A percentile compares a stretch with the other conserved stretches of the same genome.
Conservation (phyloP, 352 stramenopile genomes). For the Pythium inflatum region DNA sequence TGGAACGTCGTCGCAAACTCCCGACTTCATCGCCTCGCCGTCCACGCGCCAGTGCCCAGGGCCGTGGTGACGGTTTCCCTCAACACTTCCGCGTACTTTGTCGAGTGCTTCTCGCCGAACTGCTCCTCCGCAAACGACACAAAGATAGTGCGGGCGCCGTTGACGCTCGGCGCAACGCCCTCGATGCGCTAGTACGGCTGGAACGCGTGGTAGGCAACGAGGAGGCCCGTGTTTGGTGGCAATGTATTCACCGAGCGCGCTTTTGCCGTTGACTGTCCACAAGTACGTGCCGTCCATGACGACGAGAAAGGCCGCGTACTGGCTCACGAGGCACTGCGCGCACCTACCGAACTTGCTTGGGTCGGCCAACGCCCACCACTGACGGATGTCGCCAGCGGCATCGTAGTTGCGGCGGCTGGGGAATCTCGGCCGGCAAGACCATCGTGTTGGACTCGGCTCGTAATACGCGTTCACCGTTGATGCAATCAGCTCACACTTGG, state of each 20-base stretch:
- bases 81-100: conserved; percentile 51
- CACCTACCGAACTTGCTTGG: conserved; percentile 53
- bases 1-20: conserved; percentile 72
- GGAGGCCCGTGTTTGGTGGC: conserved; percentile 89
- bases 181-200: conserved; percentile 50
- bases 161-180: conserved; percentile 17
- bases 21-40: conserved; percentile 65
- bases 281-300: conserved; percentile 45
- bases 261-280: conserved; percentile 83
- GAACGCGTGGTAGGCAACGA: conserved; percentile 84
- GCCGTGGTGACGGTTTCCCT: conserved; percentile 61
- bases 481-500: conserved; percentile 89
- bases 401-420: conserved; percentile 91
- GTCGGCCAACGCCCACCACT: conserved; percentile 89
- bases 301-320: conserved; percentile 68
- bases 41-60: conserved; percentile 71
- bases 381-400: conserved; percentile 80
- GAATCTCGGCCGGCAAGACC: conserved; percentile 93
- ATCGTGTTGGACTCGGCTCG: conserved; percentile 84
- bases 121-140: conserved; percentile 67
- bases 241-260: conserved; percentile 88
- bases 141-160: conserved; percentile 64
- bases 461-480: conserved; percentile 93
- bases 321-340: conserved; percentile 54
- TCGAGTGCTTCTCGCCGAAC: conserved; percentile 63